A percentile compares a stretch with the other conserved stretches of the same genome.
phyloP scores from a whole-genome alignment of 2,329 filamentous ascomycete species.

The Penicillium capsulatum region DNA sequence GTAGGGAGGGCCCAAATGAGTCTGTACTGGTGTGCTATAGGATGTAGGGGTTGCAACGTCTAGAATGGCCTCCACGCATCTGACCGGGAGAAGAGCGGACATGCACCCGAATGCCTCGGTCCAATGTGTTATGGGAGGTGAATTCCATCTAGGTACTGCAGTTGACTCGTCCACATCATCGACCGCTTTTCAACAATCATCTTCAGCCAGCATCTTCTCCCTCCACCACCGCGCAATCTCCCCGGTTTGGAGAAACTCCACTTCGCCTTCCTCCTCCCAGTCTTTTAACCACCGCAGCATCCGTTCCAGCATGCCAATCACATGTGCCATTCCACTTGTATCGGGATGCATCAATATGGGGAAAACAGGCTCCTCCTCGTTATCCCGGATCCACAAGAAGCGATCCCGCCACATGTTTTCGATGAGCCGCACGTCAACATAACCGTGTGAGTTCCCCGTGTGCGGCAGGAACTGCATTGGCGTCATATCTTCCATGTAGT shows the following conservation, averaged over 20 bases:
- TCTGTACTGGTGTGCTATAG: too few species aligned
- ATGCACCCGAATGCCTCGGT: too few species aligned
- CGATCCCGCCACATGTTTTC: constrained; percentile 60
- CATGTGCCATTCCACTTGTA: constrained; percentile 58
- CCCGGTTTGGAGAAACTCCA: constrained; percentile 31
- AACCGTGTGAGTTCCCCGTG: constrained; percentile 52
- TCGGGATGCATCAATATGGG: constrained; percentile 55
- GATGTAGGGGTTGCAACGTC: too few species aligned
- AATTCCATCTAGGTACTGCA: too few species aligned
- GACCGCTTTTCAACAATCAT: too few species aligned
- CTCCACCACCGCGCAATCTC: constrained; percentile 31
- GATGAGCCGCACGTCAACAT: constrained; percentile 54
- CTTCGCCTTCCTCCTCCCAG: constrained; percentile 26
- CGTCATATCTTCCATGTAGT: constrained; percentile 47
- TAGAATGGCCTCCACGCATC: too few species aligned
- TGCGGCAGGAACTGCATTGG: constrained; percentile 46
- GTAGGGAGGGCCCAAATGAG: too few species aligned
- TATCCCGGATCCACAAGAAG: constrained; percentile 53
- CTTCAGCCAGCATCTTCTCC: constrained; percentile 22
- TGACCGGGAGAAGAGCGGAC: too few species aligned
- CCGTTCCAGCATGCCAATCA: constrained; percentile 55
- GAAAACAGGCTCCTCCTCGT: constrained; percentile 45
- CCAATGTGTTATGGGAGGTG: too few species aligned
- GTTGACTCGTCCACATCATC: too few species aligned
- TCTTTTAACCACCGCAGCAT: constrained; percentile 50